phyloP scores from a whole-genome alignment of 441 rosid genomes.

The Dalechampia spathulata region DNA sequence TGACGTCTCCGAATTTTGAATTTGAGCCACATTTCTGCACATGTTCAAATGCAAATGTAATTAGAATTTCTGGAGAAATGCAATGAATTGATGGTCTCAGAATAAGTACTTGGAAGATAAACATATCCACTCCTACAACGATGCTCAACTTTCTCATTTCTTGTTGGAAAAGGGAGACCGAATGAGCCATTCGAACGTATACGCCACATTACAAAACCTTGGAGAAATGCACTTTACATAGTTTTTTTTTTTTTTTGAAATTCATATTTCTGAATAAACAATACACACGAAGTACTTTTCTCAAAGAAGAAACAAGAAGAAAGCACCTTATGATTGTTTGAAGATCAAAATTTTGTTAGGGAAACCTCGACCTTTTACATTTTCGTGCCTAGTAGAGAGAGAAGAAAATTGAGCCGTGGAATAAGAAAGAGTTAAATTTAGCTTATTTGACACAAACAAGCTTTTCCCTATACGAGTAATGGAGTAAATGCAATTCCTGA shows the following conservation, averaged over 20 bases:
- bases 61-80: neutral
- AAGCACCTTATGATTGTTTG: too few relatives aligned
- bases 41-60: neutral
- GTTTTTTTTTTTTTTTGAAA: too few relatives aligned
- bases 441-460: neutral
- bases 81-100: neutral
- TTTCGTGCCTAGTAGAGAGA: too few relatives aligned
- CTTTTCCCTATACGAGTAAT: too few relatives aligned
- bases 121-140: neutral
- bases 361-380: too few relatives aligned
- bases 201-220: neutral
- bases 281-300: neutral
- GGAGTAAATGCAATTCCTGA: neutral
- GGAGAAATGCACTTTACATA: too few relatives aligned
- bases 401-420: too few relatives aligned
- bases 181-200: neutral
- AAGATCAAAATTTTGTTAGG: too few relatives aligned
- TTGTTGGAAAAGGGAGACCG: neutral
- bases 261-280: neutral
- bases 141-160: neutral
- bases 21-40: conserved; percentile 51
- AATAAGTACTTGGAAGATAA: neutral
- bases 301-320: too few relatives aligned
- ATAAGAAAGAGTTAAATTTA: too few relatives aligned
- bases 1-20: conserved; percentile 39